A percentile compares a stretch with the other conserved stretches of the same genome.
Conservation (phyloP, 306 rosid genomes). For the Abrus pulchellus region DNA sequence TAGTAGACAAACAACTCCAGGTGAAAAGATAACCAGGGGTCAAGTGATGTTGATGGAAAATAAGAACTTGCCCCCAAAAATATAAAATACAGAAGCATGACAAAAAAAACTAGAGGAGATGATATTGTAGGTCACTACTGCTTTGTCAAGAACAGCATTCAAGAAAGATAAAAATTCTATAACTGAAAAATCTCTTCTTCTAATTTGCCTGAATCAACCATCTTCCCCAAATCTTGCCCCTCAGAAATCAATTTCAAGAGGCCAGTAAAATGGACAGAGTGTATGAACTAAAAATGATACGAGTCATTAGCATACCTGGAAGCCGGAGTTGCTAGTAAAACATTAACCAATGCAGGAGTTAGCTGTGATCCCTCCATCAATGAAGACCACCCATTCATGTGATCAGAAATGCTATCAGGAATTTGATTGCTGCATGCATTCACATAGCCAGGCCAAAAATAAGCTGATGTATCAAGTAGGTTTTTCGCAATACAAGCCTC, state of each 20-base stretch:
- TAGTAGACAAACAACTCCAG: conserved; percentile 8
- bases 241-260: conserved; percentile 7
- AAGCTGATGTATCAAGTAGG: conserved; percentile 82
- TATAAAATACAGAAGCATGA: neutral
- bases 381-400: conserved; percentile 79
- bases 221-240: conserved; percentile 24
- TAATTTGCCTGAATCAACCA: conserved; percentile 19
- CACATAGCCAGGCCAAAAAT: conserved; percentile 94
- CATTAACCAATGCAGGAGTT: conserved; percentile 70
- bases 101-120: neutral
- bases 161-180: neutral
- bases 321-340: conserved; percentile 86
- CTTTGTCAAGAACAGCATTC: conserved; percentile 17
- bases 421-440: conserved; percentile 66
- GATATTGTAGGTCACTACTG: neutral
- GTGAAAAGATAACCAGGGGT: neutral
- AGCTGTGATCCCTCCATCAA: conserved; percentile 84
- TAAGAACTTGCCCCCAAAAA: neutral
- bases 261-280: neutral
- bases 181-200: conserved; percentile 16
- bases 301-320: conserved; percentile 74
- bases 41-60: conserved; percentile 24
- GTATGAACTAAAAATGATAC: conserved; percentile 27
- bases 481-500: conserved; percentile 93
- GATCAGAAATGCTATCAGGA: conserved; percentile 67